Evolutionary conservation across 768 basidiomycete species (phyloP).

Genomic region (Neoboletus magnificus): DNA sequence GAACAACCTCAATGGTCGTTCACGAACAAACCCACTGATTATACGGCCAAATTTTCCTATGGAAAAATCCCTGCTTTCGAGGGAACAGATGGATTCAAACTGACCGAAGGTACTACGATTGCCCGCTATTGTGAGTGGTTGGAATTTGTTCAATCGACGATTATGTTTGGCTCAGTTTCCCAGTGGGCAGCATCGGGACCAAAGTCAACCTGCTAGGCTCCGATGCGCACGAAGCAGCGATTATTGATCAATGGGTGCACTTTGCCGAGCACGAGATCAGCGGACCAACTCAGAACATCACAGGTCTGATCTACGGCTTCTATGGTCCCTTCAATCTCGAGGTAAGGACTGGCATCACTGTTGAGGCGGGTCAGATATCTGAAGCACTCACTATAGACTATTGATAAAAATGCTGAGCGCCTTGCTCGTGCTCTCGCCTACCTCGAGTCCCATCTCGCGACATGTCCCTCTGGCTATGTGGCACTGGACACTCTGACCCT

Average conservation of each 20-base stretch:
- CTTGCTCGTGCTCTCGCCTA: constrained; percentile 1
- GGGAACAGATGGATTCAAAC: no score
- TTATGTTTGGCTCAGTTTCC: neutral
- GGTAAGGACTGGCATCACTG: neutral
- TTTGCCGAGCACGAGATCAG: constrained; percentile 14
- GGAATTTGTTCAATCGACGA: no score
- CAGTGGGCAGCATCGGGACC: no score
- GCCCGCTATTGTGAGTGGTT: constrained; percentile 20
- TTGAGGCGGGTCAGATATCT: neutral
- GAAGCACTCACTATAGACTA: neutral
- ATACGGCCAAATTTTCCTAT: no score
- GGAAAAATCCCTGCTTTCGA: constrained; percentile 12
- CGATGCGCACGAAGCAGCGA: constrained; percentile 6
- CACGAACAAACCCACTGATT: no score
- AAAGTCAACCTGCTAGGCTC: constrained; percentile 12
- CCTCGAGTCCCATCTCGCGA: constrained; percentile 17
- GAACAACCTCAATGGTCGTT: no score
- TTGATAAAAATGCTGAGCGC: neutral
- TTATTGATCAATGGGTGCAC: constrained; percentile 15
- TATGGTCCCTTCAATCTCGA: constrained; percentile 4
- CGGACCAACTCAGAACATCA: neutral
- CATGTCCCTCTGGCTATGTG: constrained; percentile 9
- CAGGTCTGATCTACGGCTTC: constrained; percentile 1
- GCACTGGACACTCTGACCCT: constrained; percentile 12
- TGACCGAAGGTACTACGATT: constrained; percentile 21